Conservation (phyloP, 176 grass and related monocot species). For the Triticum monococcum region DNA sequence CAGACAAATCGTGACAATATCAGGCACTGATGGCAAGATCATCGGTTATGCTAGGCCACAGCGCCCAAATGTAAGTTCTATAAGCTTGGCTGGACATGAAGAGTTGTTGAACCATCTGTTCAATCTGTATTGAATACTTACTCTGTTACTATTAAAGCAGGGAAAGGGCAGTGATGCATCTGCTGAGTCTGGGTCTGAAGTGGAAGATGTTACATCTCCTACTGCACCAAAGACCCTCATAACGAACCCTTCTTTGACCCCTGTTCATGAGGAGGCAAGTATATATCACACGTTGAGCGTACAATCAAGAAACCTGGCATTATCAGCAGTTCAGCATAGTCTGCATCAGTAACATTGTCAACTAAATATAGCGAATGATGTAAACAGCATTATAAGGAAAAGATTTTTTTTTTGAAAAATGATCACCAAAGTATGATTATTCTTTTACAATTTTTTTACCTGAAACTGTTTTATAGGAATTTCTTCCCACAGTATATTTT, state of each 20-base stretch:
- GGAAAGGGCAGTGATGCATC: slow-evolving; percentile 92
- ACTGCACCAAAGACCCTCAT: slow-evolving; percentile 46
- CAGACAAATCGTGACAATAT: slow-evolving; percentile 96
- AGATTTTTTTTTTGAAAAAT: neutral
- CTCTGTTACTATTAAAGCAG: slow-evolving; percentile 49
- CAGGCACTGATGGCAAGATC: slow-evolving; percentile 73
- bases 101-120: slow-evolving; percentile 27
- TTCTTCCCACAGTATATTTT: too few relatives aligned
- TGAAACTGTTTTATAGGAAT: too few relatives aligned
- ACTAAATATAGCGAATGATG: neutral
- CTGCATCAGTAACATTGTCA: neutral
- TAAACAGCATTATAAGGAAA: neutral
- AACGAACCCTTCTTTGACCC: slow-evolving; percentile 52
- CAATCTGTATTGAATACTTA: slow-evolving; percentile 20
- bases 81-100: slow-evolving; percentile 19
- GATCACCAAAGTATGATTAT: slow-evolving; percentile 2
- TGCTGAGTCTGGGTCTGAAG: slow-evolving; percentile 88
- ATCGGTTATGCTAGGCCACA: slow-evolving; percentile 68
- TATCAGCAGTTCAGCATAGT: neutral
- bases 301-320: neutral
- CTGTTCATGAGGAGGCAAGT: slow-evolving; percentile 91
- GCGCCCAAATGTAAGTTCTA: slow-evolving; percentile 55
- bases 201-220: slow-evolving; percentile 68
- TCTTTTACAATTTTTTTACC: neutral
- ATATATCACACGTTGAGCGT: neutral